Conservation (phyloP, 202 grass and related monocot genomes). For the Saccharum hybrid region DNA sequence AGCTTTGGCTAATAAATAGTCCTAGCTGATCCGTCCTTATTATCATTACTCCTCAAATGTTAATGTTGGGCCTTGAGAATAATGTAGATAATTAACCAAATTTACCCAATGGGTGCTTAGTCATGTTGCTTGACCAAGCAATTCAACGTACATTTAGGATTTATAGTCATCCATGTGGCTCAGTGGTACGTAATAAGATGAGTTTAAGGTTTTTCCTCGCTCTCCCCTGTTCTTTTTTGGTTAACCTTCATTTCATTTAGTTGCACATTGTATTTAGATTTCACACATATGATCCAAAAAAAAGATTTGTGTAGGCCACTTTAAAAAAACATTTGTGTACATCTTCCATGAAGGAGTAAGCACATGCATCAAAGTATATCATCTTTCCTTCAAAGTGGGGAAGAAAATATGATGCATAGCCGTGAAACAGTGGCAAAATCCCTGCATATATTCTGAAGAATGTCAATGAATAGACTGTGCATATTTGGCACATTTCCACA, state of each 20-base stretch:
- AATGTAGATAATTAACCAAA: background rate
- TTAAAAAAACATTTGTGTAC: no score
- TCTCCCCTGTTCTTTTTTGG: no score
- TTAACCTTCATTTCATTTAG: no score
- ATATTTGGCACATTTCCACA: slow-evolving; percentile 17
- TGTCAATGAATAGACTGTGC: slow-evolving; percentile 9
- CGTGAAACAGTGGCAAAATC: background rate
- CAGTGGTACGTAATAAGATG: background rate
- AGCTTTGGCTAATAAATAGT: no score
- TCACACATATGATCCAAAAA: background rate
- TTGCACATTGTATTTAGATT: no score
- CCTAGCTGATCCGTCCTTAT: background rate
- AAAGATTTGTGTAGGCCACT: background rate
- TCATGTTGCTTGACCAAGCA: background rate
- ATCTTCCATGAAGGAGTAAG: background rate
- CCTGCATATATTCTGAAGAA: slow-evolving; percentile 9
- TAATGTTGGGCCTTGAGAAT: background rate
- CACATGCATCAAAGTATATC: background rate
- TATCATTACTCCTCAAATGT: background rate
- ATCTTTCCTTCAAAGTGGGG: no score
- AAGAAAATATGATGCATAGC: background rate
- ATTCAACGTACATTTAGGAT: background rate
- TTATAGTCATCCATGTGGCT: background rate
- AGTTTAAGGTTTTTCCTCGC: background rate
- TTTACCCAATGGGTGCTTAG: background rate